A percentile compares a stretch with the other conserved stretches of the same genome.
phyloP scores from a whole-genome alignment of 148 eudicot species.

The Pharnaceum exiguum region DNA sequence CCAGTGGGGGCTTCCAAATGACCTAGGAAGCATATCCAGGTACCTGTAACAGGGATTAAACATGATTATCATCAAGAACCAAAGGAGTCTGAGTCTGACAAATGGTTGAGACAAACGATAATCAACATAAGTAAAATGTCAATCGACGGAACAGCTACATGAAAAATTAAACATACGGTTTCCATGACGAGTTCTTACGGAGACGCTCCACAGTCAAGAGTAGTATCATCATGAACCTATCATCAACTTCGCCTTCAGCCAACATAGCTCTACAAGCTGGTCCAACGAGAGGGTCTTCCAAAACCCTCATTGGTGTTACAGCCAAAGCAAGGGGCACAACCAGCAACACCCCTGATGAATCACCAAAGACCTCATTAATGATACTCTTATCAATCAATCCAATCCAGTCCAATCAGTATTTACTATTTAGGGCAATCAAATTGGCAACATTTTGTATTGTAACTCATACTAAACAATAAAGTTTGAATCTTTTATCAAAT shows the following conservation, averaged over 20 bases:
- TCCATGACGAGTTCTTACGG: conserved; percentile 80
- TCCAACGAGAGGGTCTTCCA: conserved; percentile 78
- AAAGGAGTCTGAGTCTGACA: no score
- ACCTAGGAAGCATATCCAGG: conserved; percentile 78
- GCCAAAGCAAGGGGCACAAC: conserved; percentile 90
- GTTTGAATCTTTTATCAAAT: background rate
- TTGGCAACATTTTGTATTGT: no score
- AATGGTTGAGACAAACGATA: background rate
- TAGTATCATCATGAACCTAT: conserved; percentile 72
- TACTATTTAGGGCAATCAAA: no score
- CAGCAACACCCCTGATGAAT: conserved; percentile 49
- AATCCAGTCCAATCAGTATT: background rate
- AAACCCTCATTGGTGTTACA: conserved; percentile 92
- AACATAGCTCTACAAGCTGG: conserved; percentile 73
- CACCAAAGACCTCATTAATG: background rate
- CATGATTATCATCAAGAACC: no score
- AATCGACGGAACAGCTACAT: background rate
- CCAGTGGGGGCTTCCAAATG: conserved; percentile 88
- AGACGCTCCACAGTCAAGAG: conserved; percentile 76
- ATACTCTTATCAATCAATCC: background rate
- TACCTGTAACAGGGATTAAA: conserved; percentile 45
- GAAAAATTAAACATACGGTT: conserved; percentile 63
- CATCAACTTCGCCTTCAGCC: conserved; percentile 90
- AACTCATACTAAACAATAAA: background rate
- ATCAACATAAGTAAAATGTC: background rate